These are phyloP conservation scores for Coemansia sp. DNA, from an alignment of 371 early-diverging fungal genomes.

Conservation along the genomic window DNA sequence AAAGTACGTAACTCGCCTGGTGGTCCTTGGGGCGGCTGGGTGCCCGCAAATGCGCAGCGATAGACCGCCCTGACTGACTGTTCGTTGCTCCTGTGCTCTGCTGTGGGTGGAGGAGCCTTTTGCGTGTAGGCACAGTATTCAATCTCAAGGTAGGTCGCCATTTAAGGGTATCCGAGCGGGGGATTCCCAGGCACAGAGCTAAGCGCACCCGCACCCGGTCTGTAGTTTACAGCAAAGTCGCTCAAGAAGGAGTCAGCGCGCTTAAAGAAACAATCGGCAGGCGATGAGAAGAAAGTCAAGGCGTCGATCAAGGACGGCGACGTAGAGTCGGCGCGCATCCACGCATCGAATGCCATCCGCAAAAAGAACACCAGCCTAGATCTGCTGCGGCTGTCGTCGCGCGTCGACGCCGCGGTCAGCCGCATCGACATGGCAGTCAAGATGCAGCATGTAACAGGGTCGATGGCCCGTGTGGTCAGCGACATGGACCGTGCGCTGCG, in stretches of 20 bases:
- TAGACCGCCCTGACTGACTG: neutral
- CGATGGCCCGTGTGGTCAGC: constrained; percentile 85
- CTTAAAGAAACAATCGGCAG: constrained; percentile 79
- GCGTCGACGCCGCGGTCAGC: constrained; percentile 91
- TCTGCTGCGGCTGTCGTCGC: constrained; percentile 78
- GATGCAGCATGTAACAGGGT: constrained; percentile 74
- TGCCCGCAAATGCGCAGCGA: neutral
- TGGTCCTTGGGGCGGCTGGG: no score
- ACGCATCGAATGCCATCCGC: constrained; percentile 95
- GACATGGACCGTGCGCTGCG: constrained; percentile 91
- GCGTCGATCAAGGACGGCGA: constrained; percentile 94
- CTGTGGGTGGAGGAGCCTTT: neutral
- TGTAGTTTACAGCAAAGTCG: constrained; percentile 89
- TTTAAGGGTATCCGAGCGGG: neutral
- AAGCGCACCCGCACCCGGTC: neutral
- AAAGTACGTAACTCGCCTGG: constrained; percentile 15
- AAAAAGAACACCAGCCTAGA: constrained; percentile 95
- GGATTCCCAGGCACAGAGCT: no score
- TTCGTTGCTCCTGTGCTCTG: neutral
- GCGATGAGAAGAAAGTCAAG: constrained; percentile 83
- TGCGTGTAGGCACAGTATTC: constrained; percentile 6
- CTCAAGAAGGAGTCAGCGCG: constrained; percentile 82
- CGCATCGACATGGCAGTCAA: constrained; percentile 94
- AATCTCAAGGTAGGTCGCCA: constrained; percentile 14
- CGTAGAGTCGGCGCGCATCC: constrained; percentile 90